A percentile compares a stretch with the other conserved stretches of the same genome.
Evolutionary conservation across 495 filamentous ascomycete species (phyloP).

Genomic region (Cercophora newfieldiana): DNA sequence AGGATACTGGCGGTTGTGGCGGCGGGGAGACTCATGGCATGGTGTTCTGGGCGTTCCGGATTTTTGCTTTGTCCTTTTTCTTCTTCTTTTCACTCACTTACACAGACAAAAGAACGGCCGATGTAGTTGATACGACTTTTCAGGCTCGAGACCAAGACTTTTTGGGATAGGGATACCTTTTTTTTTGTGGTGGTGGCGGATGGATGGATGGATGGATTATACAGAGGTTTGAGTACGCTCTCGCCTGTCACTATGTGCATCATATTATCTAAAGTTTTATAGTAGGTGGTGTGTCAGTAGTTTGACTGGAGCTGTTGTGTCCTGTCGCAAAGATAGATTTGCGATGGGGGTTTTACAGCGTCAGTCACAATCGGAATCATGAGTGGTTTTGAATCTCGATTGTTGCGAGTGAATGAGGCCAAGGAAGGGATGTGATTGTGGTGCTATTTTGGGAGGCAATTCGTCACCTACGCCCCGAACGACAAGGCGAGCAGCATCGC

Average conservation of each 20-base stretch:
- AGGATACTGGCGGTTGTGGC: neutral
- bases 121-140: neutral
- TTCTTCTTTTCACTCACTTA: neutral
- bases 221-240: neutral
- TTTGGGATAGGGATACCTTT: neutral
- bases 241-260: too few relatives aligned
- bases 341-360: too few relatives aligned
- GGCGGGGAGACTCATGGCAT: slow-evolving; percentile 4
- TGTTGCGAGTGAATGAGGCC: too few relatives aligned
- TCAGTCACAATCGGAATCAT: too few relatives aligned
- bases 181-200: too few relatives aligned
- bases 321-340: too few relatives aligned
- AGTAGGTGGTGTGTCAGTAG: too few relatives aligned
- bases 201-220: neutral
- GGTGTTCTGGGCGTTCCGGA: slow-evolving; percentile 9
- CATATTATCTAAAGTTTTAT: neutral
- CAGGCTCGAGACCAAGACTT: neutral
- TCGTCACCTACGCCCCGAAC: too few relatives aligned
- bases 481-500: neutral
- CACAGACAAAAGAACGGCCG: neutral
- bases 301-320: too few relatives aligned
- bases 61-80: neutral
- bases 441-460: too few relatives aligned
- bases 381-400: too few relatives aligned
- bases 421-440: too few relatives aligned